Evolutionary conservation across 1,284 basidiomycete genomes (phyloP).

Genomic region (Ceratobasidium theobromae): DNA sequence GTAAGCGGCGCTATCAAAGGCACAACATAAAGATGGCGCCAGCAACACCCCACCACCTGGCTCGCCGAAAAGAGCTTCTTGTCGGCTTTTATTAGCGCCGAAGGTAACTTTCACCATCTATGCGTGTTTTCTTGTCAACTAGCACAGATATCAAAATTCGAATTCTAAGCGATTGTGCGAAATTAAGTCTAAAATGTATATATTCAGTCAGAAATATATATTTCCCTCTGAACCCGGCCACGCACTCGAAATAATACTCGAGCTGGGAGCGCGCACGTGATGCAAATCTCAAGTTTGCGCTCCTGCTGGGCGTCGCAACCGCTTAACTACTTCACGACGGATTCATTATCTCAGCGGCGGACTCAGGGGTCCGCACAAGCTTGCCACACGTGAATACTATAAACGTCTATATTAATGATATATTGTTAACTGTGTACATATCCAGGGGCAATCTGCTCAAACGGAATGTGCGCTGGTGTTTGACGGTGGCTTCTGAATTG

Average conservation of each 20-base stretch:
- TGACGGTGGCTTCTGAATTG: slow-evolving; percentile 26
- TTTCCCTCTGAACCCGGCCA: neutral
- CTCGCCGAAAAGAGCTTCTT: neutral
- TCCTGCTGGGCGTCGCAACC: neutral
- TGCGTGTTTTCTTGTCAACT: neutral
- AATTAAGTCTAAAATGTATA: neutral
- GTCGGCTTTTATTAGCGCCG: too few species aligned
- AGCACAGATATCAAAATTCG: neutral
- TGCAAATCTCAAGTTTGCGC: too few species aligned
- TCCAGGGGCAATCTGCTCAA: neutral
- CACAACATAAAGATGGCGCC: neutral
- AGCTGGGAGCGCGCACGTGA: neutral
- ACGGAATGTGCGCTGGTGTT: slow-evolving; percentile 5
- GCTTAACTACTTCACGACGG: neutral
- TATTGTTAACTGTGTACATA: neutral
- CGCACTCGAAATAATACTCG: neutral
- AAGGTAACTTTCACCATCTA: too few species aligned
- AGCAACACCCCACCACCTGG: neutral
- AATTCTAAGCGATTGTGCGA: neutral
- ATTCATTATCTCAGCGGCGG: neutral
- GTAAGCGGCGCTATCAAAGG: too few species aligned
- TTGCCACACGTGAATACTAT: neutral
- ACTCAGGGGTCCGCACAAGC: neutral
- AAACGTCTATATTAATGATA: neutral
- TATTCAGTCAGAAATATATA: neutral